Evolutionary conservation across 2,329 filamentous ascomycete genomes (phyloP).

Genomic region (Stagonosporopsis rhizophila): DNA sequence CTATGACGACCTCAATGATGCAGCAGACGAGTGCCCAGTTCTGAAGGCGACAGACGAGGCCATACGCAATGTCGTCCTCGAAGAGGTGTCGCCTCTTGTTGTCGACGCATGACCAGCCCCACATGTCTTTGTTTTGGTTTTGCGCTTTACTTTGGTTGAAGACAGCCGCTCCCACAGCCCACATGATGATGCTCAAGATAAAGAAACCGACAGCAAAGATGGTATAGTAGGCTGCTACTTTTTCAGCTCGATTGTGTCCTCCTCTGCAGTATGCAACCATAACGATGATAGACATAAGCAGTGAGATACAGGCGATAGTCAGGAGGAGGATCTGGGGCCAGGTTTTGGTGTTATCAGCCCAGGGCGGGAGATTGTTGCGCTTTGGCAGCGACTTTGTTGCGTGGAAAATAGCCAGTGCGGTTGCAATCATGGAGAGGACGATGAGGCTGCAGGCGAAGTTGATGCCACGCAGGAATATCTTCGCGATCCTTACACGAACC

Average conservation of each 20-base stretch:
- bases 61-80: constrained; percentile 81
- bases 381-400: constrained; percentile 76
- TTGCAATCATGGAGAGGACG: constrained; percentile 85
- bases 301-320: constrained; percentile 78
- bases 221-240: constrained; percentile 93
- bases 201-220: constrained; percentile 94
- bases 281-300: constrained; percentile 78
- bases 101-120: constrained; percentile 97
- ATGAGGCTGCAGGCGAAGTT: constrained; percentile 98
- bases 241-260: constrained; percentile 87
- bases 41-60: constrained; percentile 89
- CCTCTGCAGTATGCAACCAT: constrained; percentile 88
- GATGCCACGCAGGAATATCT: constrained; percentile 91
- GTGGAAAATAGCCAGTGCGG: constrained; percentile 93
- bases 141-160: constrained; percentile 80
- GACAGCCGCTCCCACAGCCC: constrained; percentile 83
- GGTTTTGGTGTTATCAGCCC: constrained; percentile 77
- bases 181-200: constrained; percentile 90
- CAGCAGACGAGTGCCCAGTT: constrained; percentile 97
- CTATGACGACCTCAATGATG: constrained; percentile 94
- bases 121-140: constrained; percentile 84
- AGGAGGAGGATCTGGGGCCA: constrained; percentile 93
- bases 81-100: constrained; percentile 83
- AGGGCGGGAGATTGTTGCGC: constrained; percentile 82
- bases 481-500: constrained; percentile 87